Conservation (phyloP, 306 rosid species). For the Citrullus amarus region DNA sequence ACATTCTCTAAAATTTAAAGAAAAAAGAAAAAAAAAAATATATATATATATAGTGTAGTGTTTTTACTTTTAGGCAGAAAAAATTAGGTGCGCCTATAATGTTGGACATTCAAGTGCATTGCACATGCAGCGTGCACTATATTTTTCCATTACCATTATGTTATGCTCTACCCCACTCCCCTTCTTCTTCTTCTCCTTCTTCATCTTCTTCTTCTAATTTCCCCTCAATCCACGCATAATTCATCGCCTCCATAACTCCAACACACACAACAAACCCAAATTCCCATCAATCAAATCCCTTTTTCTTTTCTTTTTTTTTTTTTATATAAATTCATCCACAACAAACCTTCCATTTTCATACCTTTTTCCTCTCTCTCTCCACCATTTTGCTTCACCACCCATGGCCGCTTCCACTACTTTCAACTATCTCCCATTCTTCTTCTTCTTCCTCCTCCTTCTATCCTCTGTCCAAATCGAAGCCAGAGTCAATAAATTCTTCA, state of each 20-base stretch:
- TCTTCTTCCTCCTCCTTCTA: conserved; percentile 21
- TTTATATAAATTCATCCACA: conserved; percentile 26
- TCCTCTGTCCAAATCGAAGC: conserved; percentile 41
- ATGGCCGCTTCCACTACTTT: conserved; percentile 9
- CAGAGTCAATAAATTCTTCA: conserved; percentile 34
- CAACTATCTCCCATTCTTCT: conserved; percentile 22
- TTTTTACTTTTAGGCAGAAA: not conserved
- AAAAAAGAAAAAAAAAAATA: no score
- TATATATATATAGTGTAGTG: no score
- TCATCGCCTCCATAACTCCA: conserved; percentile 3
- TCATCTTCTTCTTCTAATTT: conserved; percentile 1
- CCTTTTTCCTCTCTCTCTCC: not conserved
- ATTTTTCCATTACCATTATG: conserved; percentile 13
- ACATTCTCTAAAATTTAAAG: no score
- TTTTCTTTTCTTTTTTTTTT: no score
- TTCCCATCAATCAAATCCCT: not conserved
- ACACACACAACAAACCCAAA: not conserved
- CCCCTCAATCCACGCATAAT: conserved; percentile 63
- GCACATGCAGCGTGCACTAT: conserved; percentile 44
- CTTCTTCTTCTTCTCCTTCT: not conserved
- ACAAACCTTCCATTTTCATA: not conserved
- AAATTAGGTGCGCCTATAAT: conserved; percentile 8
- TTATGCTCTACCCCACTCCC: conserved; percentile 29
- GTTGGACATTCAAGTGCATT: conserved; percentile 18
- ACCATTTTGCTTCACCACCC: not conserved